Percentiles rank a stretch among this genome's conserved stretches.
phyloP scores from a whole-genome alignment of 2,329 filamentous ascomycete species.

The Aspergillus ibericus region DNA sequence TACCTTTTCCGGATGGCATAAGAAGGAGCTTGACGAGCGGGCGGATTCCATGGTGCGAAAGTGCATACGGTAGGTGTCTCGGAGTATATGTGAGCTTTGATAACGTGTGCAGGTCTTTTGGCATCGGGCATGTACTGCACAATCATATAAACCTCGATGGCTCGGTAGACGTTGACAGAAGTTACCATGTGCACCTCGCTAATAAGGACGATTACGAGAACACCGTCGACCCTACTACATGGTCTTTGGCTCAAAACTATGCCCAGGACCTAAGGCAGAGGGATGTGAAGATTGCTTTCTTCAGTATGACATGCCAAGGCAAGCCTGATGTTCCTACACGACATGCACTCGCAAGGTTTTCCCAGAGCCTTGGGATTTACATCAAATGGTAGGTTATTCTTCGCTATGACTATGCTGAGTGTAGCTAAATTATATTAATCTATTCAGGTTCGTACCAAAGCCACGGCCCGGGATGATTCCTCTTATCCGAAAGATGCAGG shows the following conservation, averaged over 20 bases:
- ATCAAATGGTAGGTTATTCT: conserved; percentile 63
- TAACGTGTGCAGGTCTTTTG: conserved; percentile 58
- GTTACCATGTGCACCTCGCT: conserved; percentile 60
- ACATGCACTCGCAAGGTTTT: conserved; percentile 70
- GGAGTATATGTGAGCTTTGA: background rate
- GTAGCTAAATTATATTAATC: background rate
- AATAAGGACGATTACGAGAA: conserved; percentile 56
- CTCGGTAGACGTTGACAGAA: conserved; percentile 66
- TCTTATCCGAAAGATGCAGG: conserved; percentile 81
- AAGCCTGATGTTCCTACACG: conserved; percentile 75
- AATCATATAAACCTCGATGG: conserved; percentile 64
- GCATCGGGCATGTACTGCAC: conserved; percentile 66
- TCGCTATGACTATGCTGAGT: background rate
- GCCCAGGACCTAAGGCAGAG: conserved; percentile 60
- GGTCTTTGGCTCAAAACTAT: conserved; percentile 62
- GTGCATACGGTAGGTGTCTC: conserved; percentile 59
- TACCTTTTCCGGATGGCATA: conserved; percentile 44
- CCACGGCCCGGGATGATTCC: conserved; percentile 73
- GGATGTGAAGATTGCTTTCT: conserved; percentile 69
- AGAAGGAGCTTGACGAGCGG: conserved; percentile 68
- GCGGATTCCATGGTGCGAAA: conserved; percentile 76
- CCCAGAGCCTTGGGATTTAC: conserved; percentile 63
- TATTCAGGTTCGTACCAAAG: conserved; percentile 64
- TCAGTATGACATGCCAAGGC: conserved; percentile 73
- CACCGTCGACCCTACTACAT: conserved; percentile 60